Evolutionary conservation across 768 basidiomycete genomes (phyloP), one percentile per base, ranked within the genome.

Genomic region (Rhodotorula diobovata): DNA sequence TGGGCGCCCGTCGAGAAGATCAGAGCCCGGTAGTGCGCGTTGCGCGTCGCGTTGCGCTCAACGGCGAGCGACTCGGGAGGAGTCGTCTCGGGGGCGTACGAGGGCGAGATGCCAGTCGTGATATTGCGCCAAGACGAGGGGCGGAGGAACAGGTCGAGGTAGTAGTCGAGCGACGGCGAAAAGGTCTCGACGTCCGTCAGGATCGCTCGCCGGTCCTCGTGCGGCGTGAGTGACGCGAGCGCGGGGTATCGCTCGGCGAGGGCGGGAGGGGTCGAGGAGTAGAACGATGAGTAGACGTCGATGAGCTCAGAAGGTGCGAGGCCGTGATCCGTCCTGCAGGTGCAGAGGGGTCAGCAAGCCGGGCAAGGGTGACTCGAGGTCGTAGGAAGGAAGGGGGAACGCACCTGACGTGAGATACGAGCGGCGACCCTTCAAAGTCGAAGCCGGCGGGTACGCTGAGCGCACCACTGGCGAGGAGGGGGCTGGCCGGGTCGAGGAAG

Each of bases 1-100:
- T 61, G 61, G 11, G 61, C 61, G 45, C 46, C 61, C 11, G 61
- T 61, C 11, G 46, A 35, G 35, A 61, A 61, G 32, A 61, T 14
- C 5, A 61, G 61, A 12, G 61, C 48, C 46, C 61, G 61, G 48
- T 61, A 61, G 20, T 34, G 5, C 5, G 39, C 61, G 7, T n/a
- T 32, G 25, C 61, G 45, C 2, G 61, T 61, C 12, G 48, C 61
- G 9, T 37, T 12, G n/a, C 32, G 32, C 35, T 48, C 61, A 12
- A 28, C 28, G 11, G 11, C 61, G 34, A 61, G 61, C 9, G 61
- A 32, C 14, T 43, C 21, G 11, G 41, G 61, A 1, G 61, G 61
- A 14, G 61, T 61, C 6, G 41, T 50, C 14, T 3, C 3, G 12
- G 32, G n/a, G 1, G 46, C 35, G 35, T 61, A 61, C 20, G 61